Percentiles rank a stretch among this genome's conserved stretches.
These are phyloP conservation scores for Alternaria rosae DNA, from an alignment of 2,329 filamentous ascomycete genomes.

Conservation along the genomic window DNA sequence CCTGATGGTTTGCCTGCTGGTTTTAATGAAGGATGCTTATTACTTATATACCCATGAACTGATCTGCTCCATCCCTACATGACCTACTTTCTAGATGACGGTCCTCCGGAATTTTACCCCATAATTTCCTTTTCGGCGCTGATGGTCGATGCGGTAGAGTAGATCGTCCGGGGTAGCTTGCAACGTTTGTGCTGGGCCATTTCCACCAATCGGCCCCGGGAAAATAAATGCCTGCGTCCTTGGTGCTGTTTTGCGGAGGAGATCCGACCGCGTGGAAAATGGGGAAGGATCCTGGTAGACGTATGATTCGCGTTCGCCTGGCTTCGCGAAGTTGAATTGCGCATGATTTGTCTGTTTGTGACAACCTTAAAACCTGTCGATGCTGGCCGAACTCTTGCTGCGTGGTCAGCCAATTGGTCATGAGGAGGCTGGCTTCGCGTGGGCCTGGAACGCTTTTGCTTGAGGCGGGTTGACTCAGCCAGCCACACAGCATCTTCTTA, in stretches of 20 bases:
- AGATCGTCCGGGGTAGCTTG: background rate
- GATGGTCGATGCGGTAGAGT: background rate
- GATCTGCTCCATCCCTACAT: background rate
- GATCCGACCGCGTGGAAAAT: background rate
- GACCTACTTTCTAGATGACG: background rate
- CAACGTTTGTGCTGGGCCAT: background rate
- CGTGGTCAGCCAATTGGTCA: too few relatives aligned
- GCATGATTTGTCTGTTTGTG: background rate
- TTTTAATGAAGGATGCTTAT: background rate
- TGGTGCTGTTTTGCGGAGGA: background rate
- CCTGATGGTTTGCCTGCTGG: background rate
- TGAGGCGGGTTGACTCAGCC: background rate
- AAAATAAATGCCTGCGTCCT: background rate
- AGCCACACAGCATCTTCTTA: background rate
- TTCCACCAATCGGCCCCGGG: constrained; percentile 18
- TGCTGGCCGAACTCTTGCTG: background rate
- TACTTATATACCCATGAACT: background rate
- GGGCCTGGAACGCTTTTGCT: background rate
- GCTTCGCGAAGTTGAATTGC: background rate
- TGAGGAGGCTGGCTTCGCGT: background rate
- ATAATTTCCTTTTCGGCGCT: background rate
- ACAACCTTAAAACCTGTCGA: background rate
- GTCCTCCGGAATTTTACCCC: background rate
- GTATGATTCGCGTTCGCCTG: background rate
- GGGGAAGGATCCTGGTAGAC: background rate